These are phyloP conservation scores for Skeletonema tropicum DNA, from an alignment of 108 stramenopile species.

Conservation along the genomic window DNA sequence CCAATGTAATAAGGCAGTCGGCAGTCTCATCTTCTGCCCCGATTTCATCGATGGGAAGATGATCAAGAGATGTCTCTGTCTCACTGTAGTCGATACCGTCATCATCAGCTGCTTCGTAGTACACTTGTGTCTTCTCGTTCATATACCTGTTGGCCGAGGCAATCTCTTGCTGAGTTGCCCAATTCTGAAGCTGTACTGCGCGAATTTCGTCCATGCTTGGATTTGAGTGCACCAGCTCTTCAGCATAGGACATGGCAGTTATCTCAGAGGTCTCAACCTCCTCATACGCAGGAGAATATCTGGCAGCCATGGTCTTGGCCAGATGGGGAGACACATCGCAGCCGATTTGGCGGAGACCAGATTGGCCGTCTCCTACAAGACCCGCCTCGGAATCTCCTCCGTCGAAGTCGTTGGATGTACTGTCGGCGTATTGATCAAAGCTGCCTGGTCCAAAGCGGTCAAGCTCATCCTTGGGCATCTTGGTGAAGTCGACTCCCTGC, in stretches of 20 bases:
- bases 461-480: conserved; percentile 57
- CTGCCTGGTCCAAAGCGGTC: neutral
- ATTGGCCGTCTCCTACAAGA: too few relatives aligned
- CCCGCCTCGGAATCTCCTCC: too few relatives aligned
- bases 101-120: too few relatives aligned
- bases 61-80: too few relatives aligned
- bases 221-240: conserved; percentile 54
- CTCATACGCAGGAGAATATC: conserved; percentile 15
- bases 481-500: conserved; percentile 45
- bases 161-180: conserved; percentile 84
- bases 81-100: too few relatives aligned
- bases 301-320: conserved; percentile 30
- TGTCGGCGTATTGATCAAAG: too few relatives aligned
- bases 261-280: conserved; percentile 56
- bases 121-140: too few relatives aligned
- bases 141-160: conserved; percentile 30
- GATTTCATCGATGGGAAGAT: too few relatives aligned
- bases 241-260: conserved; percentile 64
- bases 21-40: too few relatives aligned
- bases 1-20: too few relatives aligned
- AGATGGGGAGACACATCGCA: conserved; percentile 44
- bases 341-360: conserved; percentile 16
- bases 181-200: conserved; percentile 57
- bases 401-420: too few relatives aligned
- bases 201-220: conserved; percentile 50